Evolutionary conservation across 768 basidiomycete genomes (phyloP).

Genomic region (Collybia nuda): DNA sequence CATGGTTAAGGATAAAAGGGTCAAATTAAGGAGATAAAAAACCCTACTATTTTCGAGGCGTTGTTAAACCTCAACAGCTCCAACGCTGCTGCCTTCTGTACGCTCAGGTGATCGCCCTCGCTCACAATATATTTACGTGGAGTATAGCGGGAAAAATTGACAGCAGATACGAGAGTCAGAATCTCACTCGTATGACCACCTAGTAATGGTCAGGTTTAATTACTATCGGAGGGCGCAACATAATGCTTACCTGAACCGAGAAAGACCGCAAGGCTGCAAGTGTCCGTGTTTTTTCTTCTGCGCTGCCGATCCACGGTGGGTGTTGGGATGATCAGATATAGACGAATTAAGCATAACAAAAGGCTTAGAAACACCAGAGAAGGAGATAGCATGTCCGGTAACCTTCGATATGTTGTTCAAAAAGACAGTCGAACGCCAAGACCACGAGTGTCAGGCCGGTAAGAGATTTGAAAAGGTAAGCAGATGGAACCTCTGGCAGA

Average conservation of each 20-base stretch:
- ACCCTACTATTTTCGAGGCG: not conserved
- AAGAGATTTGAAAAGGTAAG: not conserved
- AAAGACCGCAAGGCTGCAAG: slow-evolving; percentile 71
- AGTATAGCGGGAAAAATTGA: slow-evolving; percentile 76
- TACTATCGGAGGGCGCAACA: slow-evolving; percentile 11
- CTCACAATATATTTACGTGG: slow-evolving; percentile 81
- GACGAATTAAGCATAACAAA: slow-evolving; percentile 20
- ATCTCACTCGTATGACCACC: slow-evolving; percentile 96
- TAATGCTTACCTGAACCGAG: slow-evolving; percentile 77
- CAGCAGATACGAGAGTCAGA: slow-evolving; percentile 62
- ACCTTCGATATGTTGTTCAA: no score
- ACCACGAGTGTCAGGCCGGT: no score
- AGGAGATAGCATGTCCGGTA: slow-evolving; percentile 9
- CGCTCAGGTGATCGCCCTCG: slow-evolving; percentile 79
- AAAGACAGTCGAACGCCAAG: not conserved
- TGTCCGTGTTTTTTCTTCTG: slow-evolving; percentile 11
- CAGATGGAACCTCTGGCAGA: not conserved
- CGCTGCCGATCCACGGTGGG: not conserved
- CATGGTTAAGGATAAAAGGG: not conserved
- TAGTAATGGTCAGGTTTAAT: slow-evolving; percentile 28
- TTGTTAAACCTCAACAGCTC: slow-evolving; percentile 44
- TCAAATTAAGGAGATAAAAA: no score
- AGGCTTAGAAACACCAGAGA: slow-evolving; percentile 2
- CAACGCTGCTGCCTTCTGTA: slow-evolving; percentile 62
- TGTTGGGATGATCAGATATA: slow-evolving; percentile 28